Evolutionary conservation across 768 basidiomycete species (phyloP).

Genomic region (Suillus paluster): DNA sequence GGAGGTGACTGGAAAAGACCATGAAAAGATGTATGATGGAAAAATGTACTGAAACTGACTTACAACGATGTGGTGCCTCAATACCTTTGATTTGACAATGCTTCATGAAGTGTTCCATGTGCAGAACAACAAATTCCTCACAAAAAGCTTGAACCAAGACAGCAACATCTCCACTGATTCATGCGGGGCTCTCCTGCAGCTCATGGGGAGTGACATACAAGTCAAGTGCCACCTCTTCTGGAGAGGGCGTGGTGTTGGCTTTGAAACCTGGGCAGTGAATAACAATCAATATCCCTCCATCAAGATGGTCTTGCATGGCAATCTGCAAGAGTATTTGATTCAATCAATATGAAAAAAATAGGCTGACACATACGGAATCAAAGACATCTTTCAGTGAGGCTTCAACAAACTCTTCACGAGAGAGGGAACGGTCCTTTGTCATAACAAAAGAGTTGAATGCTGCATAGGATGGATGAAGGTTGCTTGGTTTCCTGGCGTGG

Average conservation of each 20-base stretch:
- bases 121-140: constrained; percentile 15
- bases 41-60: neutral
- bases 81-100: constrained; percentile 6
- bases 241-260: neutral
- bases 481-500: neutral
- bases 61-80: constrained; percentile 5
- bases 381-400: constrained; percentile 2
- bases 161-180: constrained; percentile 7
- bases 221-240: constrained; percentile 11
- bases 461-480: constrained; percentile 8
- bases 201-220: constrained; percentile 14
- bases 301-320: constrained; percentile 15
- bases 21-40: neutral
- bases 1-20: neutral
- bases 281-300: constrained; percentile 14
- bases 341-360: neutral
- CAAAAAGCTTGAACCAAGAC: constrained; percentile 15
- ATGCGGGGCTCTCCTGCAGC: neutral
- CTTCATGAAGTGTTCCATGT: constrained; percentile 10
- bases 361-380: constrained; percentile 7
- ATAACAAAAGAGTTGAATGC: neutral
- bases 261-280: constrained; percentile 10
- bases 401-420: constrained; percentile 1
- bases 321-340: constrained; percentile 7
- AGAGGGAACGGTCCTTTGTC: neutral